Evolutionary conservation across 495 filamentous ascomycete genomes (phyloP).

Genomic region (Penicillium parvum): DNA sequence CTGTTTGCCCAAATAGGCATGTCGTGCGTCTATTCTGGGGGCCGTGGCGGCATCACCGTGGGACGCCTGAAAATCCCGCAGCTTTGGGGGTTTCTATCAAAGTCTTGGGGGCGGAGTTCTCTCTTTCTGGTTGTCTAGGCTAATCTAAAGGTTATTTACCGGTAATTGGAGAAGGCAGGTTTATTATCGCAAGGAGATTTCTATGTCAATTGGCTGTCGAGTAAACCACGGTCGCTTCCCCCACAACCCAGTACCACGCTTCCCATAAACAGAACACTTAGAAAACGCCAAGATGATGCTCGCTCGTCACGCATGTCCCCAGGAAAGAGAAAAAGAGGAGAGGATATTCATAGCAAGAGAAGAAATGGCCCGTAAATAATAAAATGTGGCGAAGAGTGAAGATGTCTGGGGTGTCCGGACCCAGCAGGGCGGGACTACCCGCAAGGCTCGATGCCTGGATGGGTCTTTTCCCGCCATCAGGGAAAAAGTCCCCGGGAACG

Average conservation of each 20-base stretch:
- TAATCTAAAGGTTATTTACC: conserved; percentile 14
- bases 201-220: neutral
- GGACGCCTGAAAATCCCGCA: conserved; percentile 10
- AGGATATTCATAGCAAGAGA: conserved; percentile 9
- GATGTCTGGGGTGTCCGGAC: neutral
- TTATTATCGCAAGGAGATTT: neutral
- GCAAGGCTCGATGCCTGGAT: neutral
- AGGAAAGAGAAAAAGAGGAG: conserved; percentile 3
- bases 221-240: neutral
- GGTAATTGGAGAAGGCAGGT: conserved; percentile 4
- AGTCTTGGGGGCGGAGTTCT: no score
- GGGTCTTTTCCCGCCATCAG: neutral
- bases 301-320: conserved; percentile 17
- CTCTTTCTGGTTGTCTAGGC: no score
- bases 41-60: conserved; percentile 1
- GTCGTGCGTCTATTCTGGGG: conserved; percentile 1
- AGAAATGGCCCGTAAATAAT: neutral
- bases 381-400: conserved; percentile 5
- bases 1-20: conserved; percentile 2
- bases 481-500: neutral
- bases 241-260: conserved; percentile 5
- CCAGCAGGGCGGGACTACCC: neutral
- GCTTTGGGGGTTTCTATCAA: conserved; percentile 4
- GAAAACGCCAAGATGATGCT: conserved; percentile 17
- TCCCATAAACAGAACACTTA: conserved; percentile 1